These are phyloP conservation scores for Mimosa bimucronata DNA, from an alignment of 306 rosid species.

Conservation along the genomic window DNA sequence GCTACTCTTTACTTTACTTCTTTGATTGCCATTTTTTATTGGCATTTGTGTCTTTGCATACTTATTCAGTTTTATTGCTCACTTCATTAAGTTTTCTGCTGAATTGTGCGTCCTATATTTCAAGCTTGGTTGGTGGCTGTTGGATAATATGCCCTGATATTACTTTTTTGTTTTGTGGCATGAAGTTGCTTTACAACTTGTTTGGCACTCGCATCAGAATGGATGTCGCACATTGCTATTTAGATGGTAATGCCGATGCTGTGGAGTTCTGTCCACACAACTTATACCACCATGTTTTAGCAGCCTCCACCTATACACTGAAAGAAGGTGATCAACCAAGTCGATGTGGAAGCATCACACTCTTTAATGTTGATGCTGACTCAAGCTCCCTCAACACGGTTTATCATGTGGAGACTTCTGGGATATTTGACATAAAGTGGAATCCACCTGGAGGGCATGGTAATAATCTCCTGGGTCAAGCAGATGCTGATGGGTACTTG, in stretches of 20 bases:
- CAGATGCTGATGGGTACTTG: slow-evolving; percentile 84
- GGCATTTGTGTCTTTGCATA: neutral
- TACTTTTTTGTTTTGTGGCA: neutral
- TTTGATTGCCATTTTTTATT: too few relatives aligned
- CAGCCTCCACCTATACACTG: slow-evolving; percentile 79
- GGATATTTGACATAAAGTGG: slow-evolving; percentile 92
- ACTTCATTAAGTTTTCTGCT: neutral
- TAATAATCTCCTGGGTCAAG: slow-evolving; percentile 72
- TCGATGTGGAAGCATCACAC: slow-evolving; percentile 77
- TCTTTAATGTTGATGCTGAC: slow-evolving; percentile 56
- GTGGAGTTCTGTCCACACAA: slow-evolving; percentile 84
- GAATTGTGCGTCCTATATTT: neutral
- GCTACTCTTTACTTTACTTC: too few relatives aligned
- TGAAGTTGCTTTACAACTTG: neutral
- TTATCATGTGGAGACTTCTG: slow-evolving; percentile 57
- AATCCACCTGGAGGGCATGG: slow-evolving; percentile 50
- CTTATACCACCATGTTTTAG: slow-evolving; percentile 60
- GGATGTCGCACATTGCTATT: slow-evolving; percentile 76
- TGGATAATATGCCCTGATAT: slow-evolving; percentile 39
- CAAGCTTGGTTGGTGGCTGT: slow-evolving; percentile 31
- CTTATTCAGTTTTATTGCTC: neutral
- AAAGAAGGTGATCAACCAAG: slow-evolving; percentile 72
- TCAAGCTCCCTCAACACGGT: slow-evolving; percentile 47
- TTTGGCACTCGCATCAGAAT: slow-evolving; percentile 38
- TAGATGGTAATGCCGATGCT: slow-evolving; percentile 88